phyloP scores from a whole-genome alignment of 2,329 filamentous ascomycete genomes.

The Rachicladosporium sp. region DNA sequence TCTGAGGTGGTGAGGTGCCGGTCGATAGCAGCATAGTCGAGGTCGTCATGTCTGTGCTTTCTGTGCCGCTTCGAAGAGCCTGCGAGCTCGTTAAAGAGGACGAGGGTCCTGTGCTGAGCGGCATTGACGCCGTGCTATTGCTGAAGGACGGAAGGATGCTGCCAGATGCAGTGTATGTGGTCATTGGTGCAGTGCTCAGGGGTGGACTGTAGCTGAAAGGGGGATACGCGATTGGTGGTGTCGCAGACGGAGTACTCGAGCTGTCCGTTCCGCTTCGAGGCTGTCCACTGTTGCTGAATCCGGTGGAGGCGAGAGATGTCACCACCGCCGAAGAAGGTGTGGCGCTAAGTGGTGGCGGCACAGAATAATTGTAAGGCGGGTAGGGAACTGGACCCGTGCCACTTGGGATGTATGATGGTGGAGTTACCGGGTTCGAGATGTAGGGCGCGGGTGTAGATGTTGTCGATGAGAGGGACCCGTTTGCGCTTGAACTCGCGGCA shows the following conservation, averaged over 20 bases:
- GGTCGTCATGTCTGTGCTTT: too few species aligned
- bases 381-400: conserved; percentile 1
- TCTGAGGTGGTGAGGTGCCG: too few species aligned
- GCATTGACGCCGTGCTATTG: too few species aligned
- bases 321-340: not conserved
- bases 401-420: not conserved
- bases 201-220: not conserved
- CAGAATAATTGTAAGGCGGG: not conserved
- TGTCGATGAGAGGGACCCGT: not conserved
- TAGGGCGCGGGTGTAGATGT: not conserved
- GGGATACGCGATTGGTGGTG: not conserved
- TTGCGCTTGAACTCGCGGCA: not conserved
- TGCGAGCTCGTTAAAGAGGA: too few species aligned
- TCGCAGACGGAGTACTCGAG: not conserved
- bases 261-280: conserved; percentile 4
- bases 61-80: too few species aligned
- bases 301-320: not conserved
- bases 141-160: too few species aligned
- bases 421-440: not conserved
- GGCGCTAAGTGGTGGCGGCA: too few species aligned
- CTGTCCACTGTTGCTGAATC: conserved; percentile 1
- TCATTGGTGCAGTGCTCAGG: not conserved
- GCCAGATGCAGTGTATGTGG: too few species aligned
- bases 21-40: too few species aligned
- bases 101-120: too few species aligned